Evolutionary conservation across 116 monocot species (phyloP).

Genomic region (Thalassia testudinum): DNA sequence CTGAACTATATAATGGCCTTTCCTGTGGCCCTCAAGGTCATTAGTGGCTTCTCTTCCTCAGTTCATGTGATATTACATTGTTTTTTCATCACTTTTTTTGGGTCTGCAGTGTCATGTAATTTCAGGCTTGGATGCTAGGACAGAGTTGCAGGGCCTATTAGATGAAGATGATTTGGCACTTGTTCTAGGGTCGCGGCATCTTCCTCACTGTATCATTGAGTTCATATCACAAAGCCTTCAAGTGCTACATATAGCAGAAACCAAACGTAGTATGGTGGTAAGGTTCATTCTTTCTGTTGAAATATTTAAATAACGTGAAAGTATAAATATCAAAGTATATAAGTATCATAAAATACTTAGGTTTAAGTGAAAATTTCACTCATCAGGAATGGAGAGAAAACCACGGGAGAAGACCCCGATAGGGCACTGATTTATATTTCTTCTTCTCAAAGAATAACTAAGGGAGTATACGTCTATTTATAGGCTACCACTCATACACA

Average conservation of each 20-base stretch:
- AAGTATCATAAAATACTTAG: too few relatives aligned
- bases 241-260: constrained; percentile 53
- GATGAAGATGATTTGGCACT: constrained; percentile 68
- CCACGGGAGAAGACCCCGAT: too few relatives aligned
- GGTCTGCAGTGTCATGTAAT: constrained; percentile 71
- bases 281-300: not conserved
- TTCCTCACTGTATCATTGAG: constrained; percentile 79
- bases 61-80: not conserved
- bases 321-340: too few relatives aligned
- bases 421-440: too few relatives aligned
- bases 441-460: too few relatives aligned
- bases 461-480: too few relatives aligned
- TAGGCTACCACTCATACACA: too few relatives aligned
- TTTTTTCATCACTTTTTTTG: constrained; percentile 5
- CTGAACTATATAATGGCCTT: constrained; percentile 81
- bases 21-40: constrained; percentile 80
- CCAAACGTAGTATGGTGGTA: constrained; percentile 22
- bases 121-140: constrained; percentile 32
- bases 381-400: not conserved
- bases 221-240: constrained; percentile 78
- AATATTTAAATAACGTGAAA: not conserved
- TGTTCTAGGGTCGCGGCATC: constrained; percentile 58
- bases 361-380: too few relatives aligned
- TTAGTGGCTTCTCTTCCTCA: not conserved
- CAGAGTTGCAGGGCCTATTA: constrained; percentile 62